Base-by-base conservation (phyloP, 495 filamentous ascomycete species). In the Thermochaetoides thermophila region DNA sequence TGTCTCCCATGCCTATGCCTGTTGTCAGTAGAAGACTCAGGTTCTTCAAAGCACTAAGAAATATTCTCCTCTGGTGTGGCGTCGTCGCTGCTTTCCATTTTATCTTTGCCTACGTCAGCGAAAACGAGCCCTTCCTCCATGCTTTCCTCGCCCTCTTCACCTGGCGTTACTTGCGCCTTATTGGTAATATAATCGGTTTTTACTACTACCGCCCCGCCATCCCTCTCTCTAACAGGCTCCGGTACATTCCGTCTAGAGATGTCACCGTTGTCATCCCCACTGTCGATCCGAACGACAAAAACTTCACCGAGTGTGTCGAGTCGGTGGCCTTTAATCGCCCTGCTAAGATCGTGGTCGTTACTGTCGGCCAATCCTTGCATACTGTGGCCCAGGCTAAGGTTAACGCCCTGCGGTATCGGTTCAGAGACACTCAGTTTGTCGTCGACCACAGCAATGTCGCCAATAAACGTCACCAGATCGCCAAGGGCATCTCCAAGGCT, bases 191-290 rank as follows among this genome's bases (percentile, higher is more conserved):
- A 7, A n/a, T 59, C 12, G 63, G 48, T 3, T 68, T 62, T 42
- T 61, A 57, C 48, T n/a, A 41, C 17, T 68, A 67, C 43, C 49
- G 48, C 10, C 50, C 59, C 3, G 42, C 58, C 5, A n/a, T n/a
- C n/a, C 46, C 49, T 2, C 38, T 52, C 10, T 53, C 47, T 2
- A 25, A 19, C 3, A 41, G 52, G 14, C 58, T 61, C 7, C 53
- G 32, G 11, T 57, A 63, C 40, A 50, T 30, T 9, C 46, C 57
- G 12, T 29, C 45, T 12, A 42, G 27, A 7, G 64, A 73, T 42
- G 67, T 72, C 41, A 69, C 68, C 2, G 63, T 71, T 28, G 60
- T 74, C 27, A 48, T 74, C 16, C 68, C 69, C 1, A 69, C 65
- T n/a, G 53, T 71, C 17, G 53, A 64, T 27, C 51, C 53, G 1